Conservation (phyloP, 179 eudicot species). For the Pouteria campechiana region DNA sequence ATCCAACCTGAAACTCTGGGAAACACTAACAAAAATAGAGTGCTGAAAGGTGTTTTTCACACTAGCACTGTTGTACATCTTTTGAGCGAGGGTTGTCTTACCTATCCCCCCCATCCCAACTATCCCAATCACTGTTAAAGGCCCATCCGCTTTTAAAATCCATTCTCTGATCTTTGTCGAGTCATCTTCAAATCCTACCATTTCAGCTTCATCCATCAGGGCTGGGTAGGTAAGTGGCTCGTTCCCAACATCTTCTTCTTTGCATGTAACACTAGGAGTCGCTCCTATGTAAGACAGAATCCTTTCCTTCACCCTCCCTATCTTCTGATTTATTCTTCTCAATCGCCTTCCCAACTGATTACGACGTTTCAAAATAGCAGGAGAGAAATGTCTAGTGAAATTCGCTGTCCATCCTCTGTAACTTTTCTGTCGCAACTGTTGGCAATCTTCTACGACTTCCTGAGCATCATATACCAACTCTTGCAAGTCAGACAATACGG, state of each 20-base stretch:
- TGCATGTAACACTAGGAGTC: background rate
- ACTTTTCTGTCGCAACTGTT: background rate
- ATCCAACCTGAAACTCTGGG: background rate
- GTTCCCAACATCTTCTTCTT: background rate
- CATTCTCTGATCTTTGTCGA: background rate
- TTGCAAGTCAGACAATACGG: background rate
- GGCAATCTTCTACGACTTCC: background rate
- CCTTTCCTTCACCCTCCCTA: background rate
- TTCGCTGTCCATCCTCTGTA: background rate
- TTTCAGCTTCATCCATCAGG: background rate
- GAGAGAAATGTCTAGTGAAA: background rate
- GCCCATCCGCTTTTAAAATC: background rate
- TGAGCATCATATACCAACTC: background rate
- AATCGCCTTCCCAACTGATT: background rate
- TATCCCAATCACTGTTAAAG: background rate
- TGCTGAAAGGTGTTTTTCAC: background rate
- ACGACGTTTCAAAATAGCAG: background rate
- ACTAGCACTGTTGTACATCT: background rate
- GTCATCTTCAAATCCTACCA: background rate
- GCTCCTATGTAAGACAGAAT: background rate
- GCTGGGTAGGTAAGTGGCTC: background rate
- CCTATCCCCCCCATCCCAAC: constrained; percentile 1
- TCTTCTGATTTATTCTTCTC: background rate
- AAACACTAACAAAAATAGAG: background rate
- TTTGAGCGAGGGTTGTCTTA: background rate